phyloP scores from a whole-genome alignment of 257 asterid genomes.

The Solanum verrucosum region DNA sequence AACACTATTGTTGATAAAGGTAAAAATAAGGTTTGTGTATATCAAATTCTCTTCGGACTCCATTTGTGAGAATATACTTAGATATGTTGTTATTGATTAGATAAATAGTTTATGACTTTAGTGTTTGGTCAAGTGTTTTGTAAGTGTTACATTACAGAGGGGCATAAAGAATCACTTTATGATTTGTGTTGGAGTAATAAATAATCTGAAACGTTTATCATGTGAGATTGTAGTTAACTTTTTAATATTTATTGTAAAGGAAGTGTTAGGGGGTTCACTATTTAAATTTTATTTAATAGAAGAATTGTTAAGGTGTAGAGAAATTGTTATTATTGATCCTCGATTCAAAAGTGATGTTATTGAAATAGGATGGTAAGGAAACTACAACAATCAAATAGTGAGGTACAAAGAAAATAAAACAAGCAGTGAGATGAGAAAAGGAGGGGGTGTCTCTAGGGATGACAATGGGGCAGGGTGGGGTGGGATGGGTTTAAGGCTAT shows the following conservation, averaged over 20 bases:
- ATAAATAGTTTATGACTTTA: neutral
- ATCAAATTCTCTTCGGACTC: neutral
- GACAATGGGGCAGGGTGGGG: too few relatives aligned
- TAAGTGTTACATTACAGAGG: neutral
- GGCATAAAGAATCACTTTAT: neutral
- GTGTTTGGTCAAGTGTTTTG: neutral
- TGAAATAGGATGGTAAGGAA: neutral
- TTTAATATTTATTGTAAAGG: too few relatives aligned
- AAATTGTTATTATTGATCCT: too few relatives aligned
- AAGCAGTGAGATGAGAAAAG: neutral
- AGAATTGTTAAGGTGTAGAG: neutral
- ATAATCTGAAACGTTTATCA: neutral
- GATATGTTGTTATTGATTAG: neutral
- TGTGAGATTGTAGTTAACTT: neutral
- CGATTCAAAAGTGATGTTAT: neutral
- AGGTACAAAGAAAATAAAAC: neutral
- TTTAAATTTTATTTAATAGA: too few relatives aligned
- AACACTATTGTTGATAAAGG: neutral
- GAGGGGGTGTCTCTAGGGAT: neutral
- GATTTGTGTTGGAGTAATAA: neutral
- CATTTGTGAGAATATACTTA: neutral
- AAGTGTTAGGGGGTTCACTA: too few relatives aligned
- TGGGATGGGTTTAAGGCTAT: too few relatives aligned
- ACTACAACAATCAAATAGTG: neutral
- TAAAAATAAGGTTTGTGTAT: neutral